phyloP scores from a whole-genome alignment of 129 eudicot genomes.

The Deinandra increscens region DNA sequence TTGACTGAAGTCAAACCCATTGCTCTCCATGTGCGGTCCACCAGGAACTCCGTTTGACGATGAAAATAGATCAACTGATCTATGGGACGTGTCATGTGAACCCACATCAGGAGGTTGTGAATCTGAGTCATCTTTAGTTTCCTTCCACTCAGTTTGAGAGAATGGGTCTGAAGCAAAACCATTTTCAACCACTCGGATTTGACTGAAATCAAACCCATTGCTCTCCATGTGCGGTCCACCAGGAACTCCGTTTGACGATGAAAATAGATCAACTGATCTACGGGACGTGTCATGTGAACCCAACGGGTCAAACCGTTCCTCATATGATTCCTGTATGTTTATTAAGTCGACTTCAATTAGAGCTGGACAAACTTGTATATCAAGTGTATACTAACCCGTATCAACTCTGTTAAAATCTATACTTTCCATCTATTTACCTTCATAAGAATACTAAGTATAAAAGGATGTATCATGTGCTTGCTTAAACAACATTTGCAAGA shows the following conservation, averaged over 20 bases:
- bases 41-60: slow-evolving; percentile 34
- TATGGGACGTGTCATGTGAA: slow-evolving; percentile 20
- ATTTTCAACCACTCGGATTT: slow-evolving; percentile 29
- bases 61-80: slow-evolving; percentile 48
- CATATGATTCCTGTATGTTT: slow-evolving; percentile 35
- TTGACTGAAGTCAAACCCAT: slow-evolving; percentile 37
- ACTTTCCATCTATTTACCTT: slow-evolving; percentile 9
- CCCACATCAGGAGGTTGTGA: slow-evolving; percentile 42
- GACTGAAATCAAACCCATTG: slow-evolving; percentile 36
- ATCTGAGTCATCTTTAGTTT: slow-evolving; percentile 29
- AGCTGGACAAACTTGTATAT: slow-evolving; percentile 19
- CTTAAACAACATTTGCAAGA: slow-evolving; percentile 17
- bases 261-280: slow-evolving; percentile 45
- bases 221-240: slow-evolving; percentile 32
- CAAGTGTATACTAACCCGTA: slow-evolving; percentile 1
- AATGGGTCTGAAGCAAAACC: slow-evolving; percentile 35
- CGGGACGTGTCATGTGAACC: slow-evolving; percentile 27
- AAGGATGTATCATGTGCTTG: slow-evolving; percentile 12
- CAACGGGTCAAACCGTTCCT: slow-evolving; percentile 30
- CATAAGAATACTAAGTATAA: slow-evolving; percentile 1
- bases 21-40: slow-evolving; percentile 31
- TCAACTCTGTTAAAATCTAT: not conserved
- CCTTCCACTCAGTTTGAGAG: slow-evolving; percentile 30
- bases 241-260: slow-evolving; percentile 36
- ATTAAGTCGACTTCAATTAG: slow-evolving; percentile 7